Base-by-base conservation (phyloP, 352 stramenopile genomes). In the Pythium aphanidermatum region DNA sequence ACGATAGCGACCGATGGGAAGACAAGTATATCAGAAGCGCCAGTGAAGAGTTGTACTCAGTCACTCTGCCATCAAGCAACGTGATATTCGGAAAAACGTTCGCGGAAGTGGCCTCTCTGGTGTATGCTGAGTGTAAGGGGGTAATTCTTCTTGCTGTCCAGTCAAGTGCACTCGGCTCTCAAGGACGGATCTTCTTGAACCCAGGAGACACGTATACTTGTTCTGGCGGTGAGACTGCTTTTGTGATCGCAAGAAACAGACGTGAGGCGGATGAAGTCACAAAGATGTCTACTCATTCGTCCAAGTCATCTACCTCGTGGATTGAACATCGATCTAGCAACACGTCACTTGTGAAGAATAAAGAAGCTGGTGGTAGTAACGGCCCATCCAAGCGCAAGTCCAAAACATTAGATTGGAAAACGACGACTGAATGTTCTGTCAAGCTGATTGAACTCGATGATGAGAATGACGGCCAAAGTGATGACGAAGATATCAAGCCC, bases 11-110 rank as follows among this genome's bases (percentile, higher is more conserved):
- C 14, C 55, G 47, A 14, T 93, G 81, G 81, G 62, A 89, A 24
- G 69, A 75, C 26, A 70, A 75, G 28, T 93, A 93, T 44, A 47
- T 89, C 35, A 68, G 77, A 26, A 79, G 81, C 21, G 68, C 81
- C 9, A 84, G 72, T 35, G 78, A 91, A 16, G 81, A 93, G 42
- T 59, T 93, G 26, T 93, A 93, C 57, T 83, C 78, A 17, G 74
- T 87, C 3, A 50, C 63, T 10, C 48, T 93, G 13, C 81, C 81
- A 8, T 59, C 77, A 5, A 60, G 68, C 7, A 52, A 42, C 1
- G 68, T 84, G 3, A 52, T 86, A 43, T 68, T 63, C 10, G 74
- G 74, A 5, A 83, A 84, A 42, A 87, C 81, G 0, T 93, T 93
- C 41, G 72, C 81, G 0, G 78, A 93, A 41, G 72, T 90, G 21